These are phyloP conservation scores for Diutina rugosa DNA, from an alignment of 1,139 yeast genomes.

Conservation along the genomic window DNA sequence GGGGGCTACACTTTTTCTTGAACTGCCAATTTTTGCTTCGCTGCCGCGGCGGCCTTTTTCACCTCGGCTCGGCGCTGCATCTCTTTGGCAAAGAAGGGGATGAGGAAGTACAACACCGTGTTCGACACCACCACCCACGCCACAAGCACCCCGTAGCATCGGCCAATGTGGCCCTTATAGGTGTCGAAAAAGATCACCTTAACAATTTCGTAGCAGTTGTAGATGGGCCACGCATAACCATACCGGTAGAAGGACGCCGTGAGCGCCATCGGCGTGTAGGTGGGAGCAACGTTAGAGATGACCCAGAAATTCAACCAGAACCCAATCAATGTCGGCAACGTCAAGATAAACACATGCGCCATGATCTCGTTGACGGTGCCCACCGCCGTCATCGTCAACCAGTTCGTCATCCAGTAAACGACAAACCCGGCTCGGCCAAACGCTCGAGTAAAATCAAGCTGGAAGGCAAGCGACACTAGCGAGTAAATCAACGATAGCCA, in stretches of 20 bases:
- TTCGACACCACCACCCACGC: slow-evolving; percentile 44
- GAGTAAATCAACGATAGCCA: slow-evolving; percentile 42
- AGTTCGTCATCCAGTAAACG: slow-evolving; percentile 52
- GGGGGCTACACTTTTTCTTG: not conserved
- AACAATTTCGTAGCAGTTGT: slow-evolving; percentile 41
- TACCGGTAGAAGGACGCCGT: slow-evolving; percentile 40
- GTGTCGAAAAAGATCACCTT: slow-evolving; percentile 46
- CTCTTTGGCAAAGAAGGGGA: not conserved
- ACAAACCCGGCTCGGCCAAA: slow-evolving; percentile 53
- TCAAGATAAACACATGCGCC: slow-evolving; percentile 31
- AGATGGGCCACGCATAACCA: slow-evolving; percentile 58
- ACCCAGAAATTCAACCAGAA: slow-evolving; percentile 55
- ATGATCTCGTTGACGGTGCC: slow-evolving; percentile 55
- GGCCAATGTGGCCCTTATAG: slow-evolving; percentile 42
- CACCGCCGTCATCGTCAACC: slow-evolving; percentile 44
- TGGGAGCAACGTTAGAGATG: slow-evolving; percentile 44
- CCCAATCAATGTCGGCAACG: slow-evolving; percentile 37
- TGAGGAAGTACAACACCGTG: not conserved
- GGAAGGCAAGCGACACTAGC: slow-evolving; percentile 46
- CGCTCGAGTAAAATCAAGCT: slow-evolving; percentile 35
- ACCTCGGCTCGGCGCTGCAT: not conserved
- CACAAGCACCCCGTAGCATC: slow-evolving; percentile 42
- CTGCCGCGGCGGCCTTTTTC: not conserved
- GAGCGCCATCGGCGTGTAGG: slow-evolving; percentile 47
- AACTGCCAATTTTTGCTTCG: not conserved